These are phyloP conservation scores for Fusarium albosuccineum DNA, from an alignment of 2,329 filamentous ascomycete species.

Conservation along the genomic window DNA sequence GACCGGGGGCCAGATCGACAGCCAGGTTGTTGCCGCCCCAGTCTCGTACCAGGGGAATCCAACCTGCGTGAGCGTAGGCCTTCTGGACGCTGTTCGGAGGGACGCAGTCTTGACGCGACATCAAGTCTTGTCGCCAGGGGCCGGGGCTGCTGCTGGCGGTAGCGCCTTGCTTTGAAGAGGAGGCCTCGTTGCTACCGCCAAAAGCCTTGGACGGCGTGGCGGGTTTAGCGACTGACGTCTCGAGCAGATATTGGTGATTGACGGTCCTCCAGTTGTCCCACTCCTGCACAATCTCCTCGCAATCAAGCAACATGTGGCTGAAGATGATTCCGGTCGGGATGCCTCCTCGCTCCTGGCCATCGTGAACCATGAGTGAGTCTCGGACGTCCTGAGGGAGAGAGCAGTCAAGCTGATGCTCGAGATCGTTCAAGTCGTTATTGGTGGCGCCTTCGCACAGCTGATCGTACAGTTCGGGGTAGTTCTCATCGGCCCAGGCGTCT, in stretches of 20 bases:
- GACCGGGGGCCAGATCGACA: slow-evolving; percentile 91
- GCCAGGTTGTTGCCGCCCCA: slow-evolving; percentile 99
- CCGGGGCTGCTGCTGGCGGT: slow-evolving; percentile 69
- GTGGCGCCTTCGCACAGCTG: slow-evolving; percentile 94
- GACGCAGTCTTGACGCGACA: slow-evolving; percentile 87
- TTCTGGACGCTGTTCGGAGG: slow-evolving; percentile 90
- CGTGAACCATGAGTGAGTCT: slow-evolving; percentile 90
- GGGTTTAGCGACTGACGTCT: slow-evolving; percentile 69
- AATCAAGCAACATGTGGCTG: slow-evolving; percentile 94
- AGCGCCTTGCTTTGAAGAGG: slow-evolving; percentile 73
- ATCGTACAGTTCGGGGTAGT: slow-evolving; percentile 94
- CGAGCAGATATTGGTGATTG: slow-evolving; percentile 86
- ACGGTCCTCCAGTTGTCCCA: slow-evolving; percentile 97
- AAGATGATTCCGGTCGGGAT: slow-evolving; percentile 93
- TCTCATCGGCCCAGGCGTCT: slow-evolving; percentile 92
- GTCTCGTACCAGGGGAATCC: slow-evolving; percentile 96
- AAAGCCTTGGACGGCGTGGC: slow-evolving; percentile 78
- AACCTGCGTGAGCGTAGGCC: slow-evolving; percentile 91
- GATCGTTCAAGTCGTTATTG: slow-evolving; percentile 93
- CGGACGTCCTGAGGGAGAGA: slow-evolving; percentile 93
- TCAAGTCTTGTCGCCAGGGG: slow-evolving; percentile 85
- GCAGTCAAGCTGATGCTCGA: slow-evolving; percentile 96
- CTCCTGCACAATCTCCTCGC: slow-evolving; percentile 97
- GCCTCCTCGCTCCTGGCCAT: slow-evolving; percentile 96
- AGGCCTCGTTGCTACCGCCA: slow-evolving; percentile 74